These are phyloP conservation scores for Luffa aegyptiaca DNA, from an alignment of 306 rosid genomes.

Conservation along the genomic window DNA sequence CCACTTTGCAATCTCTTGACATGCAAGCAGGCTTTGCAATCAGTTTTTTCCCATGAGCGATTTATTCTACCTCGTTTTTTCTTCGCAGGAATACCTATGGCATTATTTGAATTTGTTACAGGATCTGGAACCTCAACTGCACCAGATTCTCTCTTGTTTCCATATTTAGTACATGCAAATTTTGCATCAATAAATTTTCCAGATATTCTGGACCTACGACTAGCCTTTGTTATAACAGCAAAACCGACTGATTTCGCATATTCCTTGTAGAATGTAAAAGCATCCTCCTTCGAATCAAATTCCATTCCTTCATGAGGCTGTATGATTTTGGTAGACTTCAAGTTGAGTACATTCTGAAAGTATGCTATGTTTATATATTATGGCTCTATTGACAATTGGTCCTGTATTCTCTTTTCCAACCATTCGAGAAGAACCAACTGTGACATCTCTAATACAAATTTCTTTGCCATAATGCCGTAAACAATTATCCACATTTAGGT, in stretches of 20 bases:
- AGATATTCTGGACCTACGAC: slow-evolving; percentile 39
- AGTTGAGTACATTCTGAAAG: slow-evolving; percentile 19
- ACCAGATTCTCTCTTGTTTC: slow-evolving; percentile 22
- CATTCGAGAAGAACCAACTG: neutral
- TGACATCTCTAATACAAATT: neutral
- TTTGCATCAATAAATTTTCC: slow-evolving; percentile 44
- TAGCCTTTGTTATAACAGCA: slow-evolving; percentile 27
- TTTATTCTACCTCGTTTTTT: slow-evolving; percentile 33
- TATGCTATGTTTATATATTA: slow-evolving; percentile 1
- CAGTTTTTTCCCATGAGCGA: slow-evolving; percentile 30
- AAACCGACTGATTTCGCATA: slow-evolving; percentile 38
- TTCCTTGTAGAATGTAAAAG: slow-evolving; percentile 35
- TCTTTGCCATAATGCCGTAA: slow-evolving; percentile 8
- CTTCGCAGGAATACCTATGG: slow-evolving; percentile 16
- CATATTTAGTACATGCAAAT: slow-evolving; percentile 37
- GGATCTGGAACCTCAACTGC: slow-evolving; percentile 16
- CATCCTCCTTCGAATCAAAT: slow-evolving; percentile 40
- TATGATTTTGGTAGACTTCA: slow-evolving; percentile 12
- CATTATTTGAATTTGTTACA: slow-evolving; percentile 9
- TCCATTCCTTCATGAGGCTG: slow-evolving; percentile 34
- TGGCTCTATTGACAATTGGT: slow-evolving; percentile 2
- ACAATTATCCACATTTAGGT: slow-evolving; percentile 7
- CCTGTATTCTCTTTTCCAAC: slow-evolving; percentile 14
- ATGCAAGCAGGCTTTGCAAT: slow-evolving; percentile 41
- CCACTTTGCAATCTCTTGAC: slow-evolving; percentile 34